Base-by-base conservation (phyloP, 1,139 yeast genomes). In the Diutina catenulata region DNA sequence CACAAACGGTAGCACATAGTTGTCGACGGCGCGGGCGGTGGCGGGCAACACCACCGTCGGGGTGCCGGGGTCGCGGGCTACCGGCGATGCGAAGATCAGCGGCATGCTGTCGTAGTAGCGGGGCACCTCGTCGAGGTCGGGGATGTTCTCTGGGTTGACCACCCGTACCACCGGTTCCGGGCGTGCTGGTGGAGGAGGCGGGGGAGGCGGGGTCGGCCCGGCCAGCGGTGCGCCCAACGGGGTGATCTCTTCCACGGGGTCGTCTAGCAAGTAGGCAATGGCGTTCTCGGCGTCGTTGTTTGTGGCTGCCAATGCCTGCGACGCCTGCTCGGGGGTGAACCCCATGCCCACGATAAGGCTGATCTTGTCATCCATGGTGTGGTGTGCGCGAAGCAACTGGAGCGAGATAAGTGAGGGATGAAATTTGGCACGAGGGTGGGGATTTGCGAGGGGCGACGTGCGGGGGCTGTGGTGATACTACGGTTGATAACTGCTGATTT, bases 331-430 rank as follows among this genome's bases (percentile, higher is more conserved):
- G 5, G 55, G 58, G 42, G 68, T 52, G 51, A 78, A 70, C 24
- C 86, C 87, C 86, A 79, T 78, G 40, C 72, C 81, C 38, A 61
- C 56, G 42, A 78, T 21, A 18, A 25, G 21, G n/a, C 24, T 19
- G 18, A 31, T 31, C 16, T 10, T 21, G 18, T 31, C 35, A 21
- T 31, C 23, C n/a, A n/a, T n/a, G n/a, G n/a, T n/a, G n/a, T n/a
- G n/a, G n/a, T n/a, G n/a, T n/a, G n/a, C n/a, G n/a, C n/a, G n/a
- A n/a, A n/a, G n/a, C n/a, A n/a, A n/a, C n/a, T n/a, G n/a, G n/a
- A n/a, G n/a, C n/a, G n/a, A n/a, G n/a, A n/a, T n/a, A n/a, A n/a
- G n/a, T n/a, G n/a, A n/a, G n/a, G n/a, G n/a, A n/a, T n/a, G n/a
- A n/a, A n/a, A n/a, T n/a, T n/a, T n/a, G n/a, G n/a, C n/a, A n/a